Conservation (phyloP, 352 stramenopile genomes). For the Phytopythium mirpurense region DNA sequence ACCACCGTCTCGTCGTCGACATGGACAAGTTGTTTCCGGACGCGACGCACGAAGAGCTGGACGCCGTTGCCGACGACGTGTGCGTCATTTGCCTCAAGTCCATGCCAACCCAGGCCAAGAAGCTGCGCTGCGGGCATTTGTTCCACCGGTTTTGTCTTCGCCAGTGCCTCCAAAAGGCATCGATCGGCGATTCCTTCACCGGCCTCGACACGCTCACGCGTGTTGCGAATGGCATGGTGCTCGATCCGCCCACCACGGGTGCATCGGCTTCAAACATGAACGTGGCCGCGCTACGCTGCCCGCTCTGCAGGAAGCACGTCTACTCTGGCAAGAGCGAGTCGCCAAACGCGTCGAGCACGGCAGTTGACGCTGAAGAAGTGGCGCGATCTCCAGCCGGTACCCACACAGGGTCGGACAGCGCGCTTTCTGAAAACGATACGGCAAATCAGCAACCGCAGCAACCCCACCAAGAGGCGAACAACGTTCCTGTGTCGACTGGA, state of each 20-base stretch:
- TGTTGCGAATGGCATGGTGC: conserved; percentile 27
- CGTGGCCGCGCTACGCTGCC: conserved; percentile 37
- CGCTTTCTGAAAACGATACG: background rate
- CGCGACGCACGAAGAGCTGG: conserved; percentile 45
- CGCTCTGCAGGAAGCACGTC: conserved; percentile 60
- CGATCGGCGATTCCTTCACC: conserved; percentile 48
- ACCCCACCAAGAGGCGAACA: background rate
- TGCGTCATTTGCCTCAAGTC: conserved; percentile 76
- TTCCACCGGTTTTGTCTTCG: conserved; percentile 72
- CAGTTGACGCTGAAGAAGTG: background rate
- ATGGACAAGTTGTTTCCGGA: conserved; percentile 61
- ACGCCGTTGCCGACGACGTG: conserved; percentile 60
- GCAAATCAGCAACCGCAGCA: background rate
- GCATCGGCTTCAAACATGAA: background rate
- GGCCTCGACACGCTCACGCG: conserved; percentile 24
- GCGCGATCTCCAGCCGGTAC: background rate
- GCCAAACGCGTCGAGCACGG: background rate
- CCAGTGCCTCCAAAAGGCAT: conserved; percentile 69
- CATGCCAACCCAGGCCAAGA: conserved; percentile 68
- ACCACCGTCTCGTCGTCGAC: conserved; percentile 67
- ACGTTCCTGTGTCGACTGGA: background rate
- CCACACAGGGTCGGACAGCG: background rate
- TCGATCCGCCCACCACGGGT: conserved; percentile 17
- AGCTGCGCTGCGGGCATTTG: conserved; percentile 63
- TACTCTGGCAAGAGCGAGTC: conserved; percentile 30